Conservation (phyloP, 306 rosid species). For the peach (Prunus persica) region DNA sequence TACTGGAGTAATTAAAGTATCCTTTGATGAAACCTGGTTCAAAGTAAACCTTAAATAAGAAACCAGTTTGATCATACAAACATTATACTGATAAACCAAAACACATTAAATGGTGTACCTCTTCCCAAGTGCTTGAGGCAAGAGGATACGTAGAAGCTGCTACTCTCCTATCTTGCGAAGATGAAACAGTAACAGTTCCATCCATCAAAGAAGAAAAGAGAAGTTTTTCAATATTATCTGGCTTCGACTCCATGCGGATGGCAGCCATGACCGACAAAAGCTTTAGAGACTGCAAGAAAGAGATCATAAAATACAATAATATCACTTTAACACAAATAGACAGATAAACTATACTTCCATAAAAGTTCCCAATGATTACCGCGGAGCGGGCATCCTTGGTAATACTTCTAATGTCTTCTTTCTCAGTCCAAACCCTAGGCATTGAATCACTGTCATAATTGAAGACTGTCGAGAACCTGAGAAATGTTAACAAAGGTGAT, state of each 20-base stretch:
- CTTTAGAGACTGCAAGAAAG: constrained; percentile 62
- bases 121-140: constrained; percentile 89
- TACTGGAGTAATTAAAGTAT: constrained; percentile 69
- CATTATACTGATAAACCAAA: constrained; percentile 15
- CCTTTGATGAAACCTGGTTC: constrained; percentile 57
- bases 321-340: not conserved
- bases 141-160: constrained; percentile 56
- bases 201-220: constrained; percentile 57
- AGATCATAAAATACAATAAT: not conserved
- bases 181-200: constrained; percentile 38
- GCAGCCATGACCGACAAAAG: constrained; percentile 78
- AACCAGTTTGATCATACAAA: constrained; percentile 17
- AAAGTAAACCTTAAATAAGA: constrained; percentile 13
- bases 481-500: constrained; percentile 19
- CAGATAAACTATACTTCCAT: not conserved
- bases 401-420: constrained; percentile 75
- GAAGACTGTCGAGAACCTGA: constrained; percentile 83
- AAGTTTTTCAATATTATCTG: constrained; percentile 58
- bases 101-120: constrained; percentile 47
- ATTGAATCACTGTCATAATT: constrained; percentile 78
- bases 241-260: constrained; percentile 74
- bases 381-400: constrained; percentile 70
- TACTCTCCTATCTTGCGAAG: constrained; percentile 40
- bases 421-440: constrained; percentile 92
- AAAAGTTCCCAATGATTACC: constrained; percentile 33